phyloP scores from a whole-genome alignment of 495 filamentous ascomycete species.

The Podospora fimiseda region DNA sequence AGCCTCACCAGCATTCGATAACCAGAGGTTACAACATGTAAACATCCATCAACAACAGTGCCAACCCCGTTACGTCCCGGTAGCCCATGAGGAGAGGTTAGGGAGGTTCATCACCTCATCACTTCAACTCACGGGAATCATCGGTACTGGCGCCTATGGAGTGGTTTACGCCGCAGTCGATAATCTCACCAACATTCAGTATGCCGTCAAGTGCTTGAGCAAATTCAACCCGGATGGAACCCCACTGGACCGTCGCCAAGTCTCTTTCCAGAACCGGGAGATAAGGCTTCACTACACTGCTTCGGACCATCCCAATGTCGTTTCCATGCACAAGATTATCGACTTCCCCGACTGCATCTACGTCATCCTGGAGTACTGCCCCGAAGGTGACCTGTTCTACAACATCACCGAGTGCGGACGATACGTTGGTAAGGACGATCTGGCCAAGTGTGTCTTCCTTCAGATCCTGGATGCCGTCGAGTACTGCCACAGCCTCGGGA shows the following conservation, averaged over 20 bases:
- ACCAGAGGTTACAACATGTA: constrained; percentile 34
- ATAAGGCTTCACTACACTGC: constrained; percentile 86
- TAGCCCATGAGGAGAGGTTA: constrained; percentile 73
- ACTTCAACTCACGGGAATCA: constrained; percentile 74
- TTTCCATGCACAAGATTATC: constrained; percentile 90
- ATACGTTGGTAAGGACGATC: constrained; percentile 85
- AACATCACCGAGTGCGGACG: constrained; percentile 93
- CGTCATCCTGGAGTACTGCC: constrained; percentile 95
- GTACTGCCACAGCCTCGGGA: constrained; percentile 85
- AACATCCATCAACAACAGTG: constrained; percentile 31
- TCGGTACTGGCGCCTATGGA: constrained; percentile 93
- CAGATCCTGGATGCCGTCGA: constrained; percentile 97
- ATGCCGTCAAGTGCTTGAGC: constrained; percentile 95
- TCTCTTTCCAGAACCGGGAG: constrained; percentile 86
- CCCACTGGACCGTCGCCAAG: constrained; percentile 79
- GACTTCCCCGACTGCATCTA: constrained; percentile 89
- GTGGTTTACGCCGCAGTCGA: constrained; percentile 94
- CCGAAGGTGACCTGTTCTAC: constrained; percentile 93
- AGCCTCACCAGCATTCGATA: constrained; percentile 44
- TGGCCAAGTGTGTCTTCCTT: constrained; percentile 83
- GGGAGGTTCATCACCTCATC: constrained; percentile 77
- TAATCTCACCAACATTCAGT: constrained; percentile 70
- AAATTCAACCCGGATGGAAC: constrained; percentile 61
- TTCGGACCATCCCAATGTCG: constrained; percentile 84
- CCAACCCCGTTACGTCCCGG: constrained; percentile 35